Percentiles rank a stretch among this genome's conserved stretches.
phyloP scores from a whole-genome alignment of 2,329 filamentous ascomycete species.

The Triangularia setosa region DNA sequence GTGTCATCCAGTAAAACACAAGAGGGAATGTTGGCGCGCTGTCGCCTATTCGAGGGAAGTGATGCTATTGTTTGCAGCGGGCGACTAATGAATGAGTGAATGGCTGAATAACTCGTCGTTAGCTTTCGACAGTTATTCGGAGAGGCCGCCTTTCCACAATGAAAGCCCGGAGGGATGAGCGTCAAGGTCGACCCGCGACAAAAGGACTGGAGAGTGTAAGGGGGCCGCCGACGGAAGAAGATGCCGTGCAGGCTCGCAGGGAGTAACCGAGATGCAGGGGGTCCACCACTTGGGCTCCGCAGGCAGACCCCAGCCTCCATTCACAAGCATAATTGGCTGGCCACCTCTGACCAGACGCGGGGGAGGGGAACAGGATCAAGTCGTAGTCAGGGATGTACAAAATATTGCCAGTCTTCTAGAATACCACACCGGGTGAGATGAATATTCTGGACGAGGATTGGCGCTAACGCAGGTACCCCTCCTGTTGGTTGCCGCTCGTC shows the following conservation, averaged over 20 bases:
- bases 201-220: slow-evolving; percentile 2
- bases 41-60: slow-evolving; percentile 10
- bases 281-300: neutral
- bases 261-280: neutral
- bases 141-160: slow-evolving; percentile 17
- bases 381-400: neutral
- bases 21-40: neutral
- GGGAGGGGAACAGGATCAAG: slow-evolving; percentile 4
- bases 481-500: slow-evolving; percentile 2
- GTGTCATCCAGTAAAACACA: neutral
- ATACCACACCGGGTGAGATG: neutral
- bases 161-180: slow-evolving; percentile 10
- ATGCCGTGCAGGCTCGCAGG: slow-evolving; percentile 3
- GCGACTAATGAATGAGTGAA: slow-evolving; percentile 18
- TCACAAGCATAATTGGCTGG: slow-evolving; percentile 10
- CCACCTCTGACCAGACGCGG: neutral
- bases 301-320: slow-evolving; percentile 2
- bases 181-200: slow-evolving; percentile 20
- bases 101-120: slow-evolving; percentile 9
- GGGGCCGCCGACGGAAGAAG: neutral
- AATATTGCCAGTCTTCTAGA: neutral
- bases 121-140: slow-evolving; percentile 4
- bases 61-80: slow-evolving; percentile 6
- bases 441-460: slow-evolving; percentile 6
- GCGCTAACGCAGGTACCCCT: slow-evolving; percentile 12